phyloP scores from a whole-genome alignment of 2,329 filamentous ascomycete species.

The Epichloe uncinata region DNA sequence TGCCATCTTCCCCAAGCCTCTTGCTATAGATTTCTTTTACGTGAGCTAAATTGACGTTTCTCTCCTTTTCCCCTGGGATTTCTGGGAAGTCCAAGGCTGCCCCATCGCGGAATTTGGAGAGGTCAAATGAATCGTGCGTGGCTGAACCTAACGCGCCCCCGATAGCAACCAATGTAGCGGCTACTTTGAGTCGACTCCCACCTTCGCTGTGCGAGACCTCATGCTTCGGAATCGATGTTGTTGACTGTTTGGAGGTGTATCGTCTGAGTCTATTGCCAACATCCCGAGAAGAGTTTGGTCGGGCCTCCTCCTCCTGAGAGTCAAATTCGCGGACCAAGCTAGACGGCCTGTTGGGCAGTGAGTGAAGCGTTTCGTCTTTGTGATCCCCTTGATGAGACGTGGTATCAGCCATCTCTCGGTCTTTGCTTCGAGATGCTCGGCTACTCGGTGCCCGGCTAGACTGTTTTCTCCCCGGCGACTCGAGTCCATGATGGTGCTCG shows the following conservation, averaged over 20 bases:
- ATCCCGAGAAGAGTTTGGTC: background rate
- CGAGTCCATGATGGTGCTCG: conserved; percentile 3
- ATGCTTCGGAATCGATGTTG: background rate
- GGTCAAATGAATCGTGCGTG: conserved; percentile 32
- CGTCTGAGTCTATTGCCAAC: background rate
- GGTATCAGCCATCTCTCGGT: background rate
- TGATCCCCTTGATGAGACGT: background rate
- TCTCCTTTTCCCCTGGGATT: conserved; percentile 35
- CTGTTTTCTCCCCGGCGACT: background rate
- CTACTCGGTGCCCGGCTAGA: background rate
- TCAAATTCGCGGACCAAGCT: background rate
- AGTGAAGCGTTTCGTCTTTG: background rate
- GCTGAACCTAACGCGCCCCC: conserved; percentile 34
- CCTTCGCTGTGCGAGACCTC: background rate
- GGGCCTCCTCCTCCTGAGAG: background rate
- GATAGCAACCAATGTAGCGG: conserved; percentile 27
- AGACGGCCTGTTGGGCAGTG: background rate
- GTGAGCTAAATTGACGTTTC: conserved; percentile 15
- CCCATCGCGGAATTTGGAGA: conserved; percentile 32
- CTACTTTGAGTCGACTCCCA: conserved; percentile 27
- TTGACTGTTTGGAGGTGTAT: background rate
- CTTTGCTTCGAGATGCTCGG: background rate
- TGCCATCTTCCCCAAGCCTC: conserved; percentile 18
- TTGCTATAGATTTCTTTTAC: conserved; percentile 28
- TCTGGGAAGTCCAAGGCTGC: conserved; percentile 38